Percentiles rank a stretch among this genome's conserved stretches.
phyloP scores from a whole-genome alignment of 2,329 filamentous ascomycete species.

The Hypoxylon sp. region DNA sequence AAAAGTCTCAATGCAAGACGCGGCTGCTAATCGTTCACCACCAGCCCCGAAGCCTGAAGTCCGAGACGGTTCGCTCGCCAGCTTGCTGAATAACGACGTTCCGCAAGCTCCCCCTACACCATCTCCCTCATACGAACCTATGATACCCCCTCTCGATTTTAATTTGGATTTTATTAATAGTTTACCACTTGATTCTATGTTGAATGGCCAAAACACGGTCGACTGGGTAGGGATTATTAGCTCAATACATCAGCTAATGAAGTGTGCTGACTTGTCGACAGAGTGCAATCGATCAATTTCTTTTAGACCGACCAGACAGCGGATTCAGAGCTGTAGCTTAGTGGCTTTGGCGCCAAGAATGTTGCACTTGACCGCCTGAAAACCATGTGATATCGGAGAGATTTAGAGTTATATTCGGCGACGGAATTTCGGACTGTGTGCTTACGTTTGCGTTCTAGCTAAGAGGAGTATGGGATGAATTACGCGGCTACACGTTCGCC shows the following conservation, averaged over 20 bases:
- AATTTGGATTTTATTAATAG: conserved; percentile 54
- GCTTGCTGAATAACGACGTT: conserved; percentile 53
- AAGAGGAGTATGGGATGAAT: conserved; percentile 16
- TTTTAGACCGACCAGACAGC: conserved; percentile 49
- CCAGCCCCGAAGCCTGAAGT: conserved; percentile 50
- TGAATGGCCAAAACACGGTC: conserved; percentile 54
- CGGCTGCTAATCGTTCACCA: conserved; percentile 40
- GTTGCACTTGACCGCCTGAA: neutral
- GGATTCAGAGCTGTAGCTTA: conserved; percentile 42
- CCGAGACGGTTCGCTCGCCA: conserved; percentile 53
- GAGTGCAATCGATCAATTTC: conserved; percentile 52
- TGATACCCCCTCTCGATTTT: conserved; percentile 49
- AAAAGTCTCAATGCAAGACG: conserved; percentile 55
- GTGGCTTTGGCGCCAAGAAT: neutral
- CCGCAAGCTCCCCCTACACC: conserved; percentile 43
- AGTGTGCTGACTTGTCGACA: conserved; percentile 40
- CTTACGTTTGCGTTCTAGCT: conserved; percentile 1
- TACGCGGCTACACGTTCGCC: conserved; percentile 17
- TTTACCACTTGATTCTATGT: conserved; percentile 57
- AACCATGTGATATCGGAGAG: conserved; percentile 10
- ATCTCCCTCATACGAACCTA: conserved; percentile 42
- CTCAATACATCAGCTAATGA: neutral
- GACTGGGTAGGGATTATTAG: conserved; percentile 58
- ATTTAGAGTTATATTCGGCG: conserved; percentile 27
- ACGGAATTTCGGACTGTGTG: conserved; percentile 26